These are phyloP conservation scores for Talaromyces ruber DNA, from an alignment of 495 filamentous ascomycete species.

Conservation along the genomic window DNA sequence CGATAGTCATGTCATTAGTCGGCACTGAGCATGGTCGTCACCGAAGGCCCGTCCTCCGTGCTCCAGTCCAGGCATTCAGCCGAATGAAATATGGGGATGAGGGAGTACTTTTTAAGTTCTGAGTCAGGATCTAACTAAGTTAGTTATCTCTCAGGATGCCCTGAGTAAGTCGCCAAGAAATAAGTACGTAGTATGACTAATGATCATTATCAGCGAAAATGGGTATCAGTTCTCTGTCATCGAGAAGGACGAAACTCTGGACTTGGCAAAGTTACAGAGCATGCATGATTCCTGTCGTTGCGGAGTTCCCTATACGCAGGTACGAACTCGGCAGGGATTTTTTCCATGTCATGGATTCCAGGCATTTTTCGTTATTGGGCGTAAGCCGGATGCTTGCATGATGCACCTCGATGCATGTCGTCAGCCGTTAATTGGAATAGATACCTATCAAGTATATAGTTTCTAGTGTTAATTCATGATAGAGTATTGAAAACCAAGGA, in stretches of 20 bases:
- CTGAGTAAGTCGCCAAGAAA: too few species aligned
- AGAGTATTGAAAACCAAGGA: neutral
- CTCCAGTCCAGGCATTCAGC: too few species aligned
- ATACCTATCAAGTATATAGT: neutral
- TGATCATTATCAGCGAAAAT: too few species aligned
- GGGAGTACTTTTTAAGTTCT: too few species aligned
- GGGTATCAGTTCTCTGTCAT: too few species aligned
- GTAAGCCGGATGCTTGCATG: neutral
- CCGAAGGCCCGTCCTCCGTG: neutral
- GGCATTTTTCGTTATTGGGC: neutral
- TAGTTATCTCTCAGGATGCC: too few species aligned
- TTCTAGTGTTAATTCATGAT: neutral
- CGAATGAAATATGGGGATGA: too few species aligned
- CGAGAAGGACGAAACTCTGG: too few species aligned
- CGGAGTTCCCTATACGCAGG: neutral
- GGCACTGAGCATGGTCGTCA: neutral
- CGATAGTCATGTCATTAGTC: neutral
- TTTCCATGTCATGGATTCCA: neutral
- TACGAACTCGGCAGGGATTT: neutral
- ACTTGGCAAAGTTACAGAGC: too few species aligned
- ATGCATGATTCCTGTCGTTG: neutral
- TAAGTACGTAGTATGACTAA: too few species aligned
- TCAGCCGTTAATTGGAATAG: neutral
- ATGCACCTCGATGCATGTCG: neutral
- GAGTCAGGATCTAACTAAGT: too few species aligned